These are phyloP conservation scores for Colletotrichum godetiae DNA, from an alignment of 2,329 filamentous ascomycete genomes.

Conservation along the genomic window DNA sequence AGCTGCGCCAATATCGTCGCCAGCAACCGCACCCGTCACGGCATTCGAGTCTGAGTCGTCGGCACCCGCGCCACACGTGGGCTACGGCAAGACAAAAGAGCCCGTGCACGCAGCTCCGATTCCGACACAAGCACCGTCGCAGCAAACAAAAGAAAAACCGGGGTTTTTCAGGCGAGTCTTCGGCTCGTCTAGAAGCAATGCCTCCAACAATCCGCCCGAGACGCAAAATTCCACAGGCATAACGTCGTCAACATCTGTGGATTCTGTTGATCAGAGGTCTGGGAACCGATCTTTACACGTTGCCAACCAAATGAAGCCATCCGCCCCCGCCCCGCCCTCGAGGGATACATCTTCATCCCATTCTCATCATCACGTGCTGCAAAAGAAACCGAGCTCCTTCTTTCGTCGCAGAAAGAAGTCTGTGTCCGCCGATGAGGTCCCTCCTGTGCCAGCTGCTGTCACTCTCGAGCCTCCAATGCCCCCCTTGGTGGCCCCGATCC, in stretches of 20 bases:
- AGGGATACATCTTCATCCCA: conserved; percentile 57
- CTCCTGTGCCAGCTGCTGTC: conserved; percentile 66
- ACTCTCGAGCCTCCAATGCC: conserved; percentile 50
- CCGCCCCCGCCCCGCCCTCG: conserved; percentile 59
- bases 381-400: conserved; percentile 95
- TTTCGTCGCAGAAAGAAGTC: conserved; percentile 96
- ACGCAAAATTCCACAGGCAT: conserved; percentile 41
- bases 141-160: conserved; percentile 72
- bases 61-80: conserved; percentile 68
- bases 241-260: conserved; percentile 49
- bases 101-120: conserved; percentile 60
- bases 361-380: conserved; percentile 66
- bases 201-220: conserved; percentile 38
- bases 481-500: conserved; percentile 46
- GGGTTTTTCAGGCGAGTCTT: conserved; percentile 97
- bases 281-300: conserved; percentile 55
- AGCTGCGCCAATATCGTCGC: conserved; percentile 44
- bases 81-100: conserved; percentile 70
- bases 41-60: conserved; percentile 60
- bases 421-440: conserved; percentile 72
- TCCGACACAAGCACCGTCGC: conserved; percentile 60
- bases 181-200: conserved; percentile 72
- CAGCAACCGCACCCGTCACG: conserved; percentile 51
- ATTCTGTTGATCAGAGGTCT: conserved; percentile 48
- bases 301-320: conserved; percentile 58